phyloP scores from a whole-genome alignment of 1,284 basidiomycete species.

The Cryptococcus depauperatus region DNA sequence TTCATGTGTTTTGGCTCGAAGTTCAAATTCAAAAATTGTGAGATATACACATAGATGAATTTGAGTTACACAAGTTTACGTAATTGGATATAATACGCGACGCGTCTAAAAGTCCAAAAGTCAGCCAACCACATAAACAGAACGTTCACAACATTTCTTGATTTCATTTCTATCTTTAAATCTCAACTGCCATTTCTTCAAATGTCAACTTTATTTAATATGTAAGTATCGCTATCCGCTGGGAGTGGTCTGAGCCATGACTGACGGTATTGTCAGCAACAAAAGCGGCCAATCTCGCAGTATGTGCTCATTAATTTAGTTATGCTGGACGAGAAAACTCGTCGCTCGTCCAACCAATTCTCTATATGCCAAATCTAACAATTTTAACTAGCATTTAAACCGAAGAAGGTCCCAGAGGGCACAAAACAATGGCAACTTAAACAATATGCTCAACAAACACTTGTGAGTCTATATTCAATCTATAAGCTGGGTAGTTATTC shows the following conservation, averaged over 20 bases:
- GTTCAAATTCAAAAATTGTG: too few relatives aligned
- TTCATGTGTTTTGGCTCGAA: too few relatives aligned
- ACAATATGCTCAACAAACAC: slow-evolving; percentile 92
- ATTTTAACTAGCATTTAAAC: slow-evolving; percentile 66
- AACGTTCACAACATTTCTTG: too few relatives aligned
- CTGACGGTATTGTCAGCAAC: too few relatives aligned
- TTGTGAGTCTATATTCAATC: slow-evolving; percentile 50
- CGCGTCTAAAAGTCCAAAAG: too few relatives aligned
- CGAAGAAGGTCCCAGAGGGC: slow-evolving; percentile 89
- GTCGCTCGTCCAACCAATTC: background rate
- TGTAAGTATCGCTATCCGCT: slow-evolving; percentile 19
- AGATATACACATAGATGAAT: too few relatives aligned
- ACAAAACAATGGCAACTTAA: slow-evolving; percentile 95
- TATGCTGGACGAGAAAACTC: background rate
- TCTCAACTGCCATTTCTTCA: too few relatives aligned
- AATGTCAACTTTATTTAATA: slow-evolving; percentile 39
- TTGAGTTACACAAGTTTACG: too few relatives aligned
- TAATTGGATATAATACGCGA: too few relatives aligned
- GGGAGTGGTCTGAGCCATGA: background rate
- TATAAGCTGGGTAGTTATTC: background rate
- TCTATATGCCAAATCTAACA: background rate
- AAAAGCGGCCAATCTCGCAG: slow-evolving; percentile 38
- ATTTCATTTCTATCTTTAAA: too few relatives aligned
- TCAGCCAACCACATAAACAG: too few relatives aligned
- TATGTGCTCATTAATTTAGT: slow-evolving; percentile 16